Percentiles rank a stretch among this genome's conserved stretches.
phyloP scores from a whole-genome alignment of 352 stramenopile genomes.

The Blastocystis sp. region DNA sequence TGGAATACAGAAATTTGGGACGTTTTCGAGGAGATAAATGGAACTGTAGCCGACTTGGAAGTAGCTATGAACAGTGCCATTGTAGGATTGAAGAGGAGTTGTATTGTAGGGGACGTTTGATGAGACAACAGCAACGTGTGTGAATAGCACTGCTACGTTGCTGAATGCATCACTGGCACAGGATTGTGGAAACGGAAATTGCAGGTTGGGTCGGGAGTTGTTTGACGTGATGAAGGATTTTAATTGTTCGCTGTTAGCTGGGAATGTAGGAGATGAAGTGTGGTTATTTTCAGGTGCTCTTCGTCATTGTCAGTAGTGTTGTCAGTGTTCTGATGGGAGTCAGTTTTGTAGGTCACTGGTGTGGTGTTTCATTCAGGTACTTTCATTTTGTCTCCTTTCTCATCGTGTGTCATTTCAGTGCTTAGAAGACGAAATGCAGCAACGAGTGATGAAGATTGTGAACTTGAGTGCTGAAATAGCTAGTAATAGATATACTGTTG shows the following conservation, averaged over 20 bases:
- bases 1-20: neutral
- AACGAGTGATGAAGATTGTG: neutral
- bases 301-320: neutral
- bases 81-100: neutral
- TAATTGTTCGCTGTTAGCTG: neutral
- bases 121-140: neutral
- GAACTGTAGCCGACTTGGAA: neutral
- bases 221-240: neutral
- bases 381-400: neutral
- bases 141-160: neutral
- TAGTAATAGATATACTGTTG: neutral
- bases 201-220: neutral
- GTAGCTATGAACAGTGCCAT: neutral
- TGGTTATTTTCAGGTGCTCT: neutral
- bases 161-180: neutral
- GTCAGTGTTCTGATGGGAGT: neutral
- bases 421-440: slow-evolving; percentile 18
- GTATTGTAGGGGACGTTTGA: neutral
- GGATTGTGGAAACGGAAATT: neutral
- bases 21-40: neutral
- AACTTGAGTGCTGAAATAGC: neutral
- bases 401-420: neutral
- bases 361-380: neutral
- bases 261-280: neutral
- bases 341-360: neutral